Conservation (phyloP, 345 rosid genomes). For the Geranium rotundifolium region DNA sequence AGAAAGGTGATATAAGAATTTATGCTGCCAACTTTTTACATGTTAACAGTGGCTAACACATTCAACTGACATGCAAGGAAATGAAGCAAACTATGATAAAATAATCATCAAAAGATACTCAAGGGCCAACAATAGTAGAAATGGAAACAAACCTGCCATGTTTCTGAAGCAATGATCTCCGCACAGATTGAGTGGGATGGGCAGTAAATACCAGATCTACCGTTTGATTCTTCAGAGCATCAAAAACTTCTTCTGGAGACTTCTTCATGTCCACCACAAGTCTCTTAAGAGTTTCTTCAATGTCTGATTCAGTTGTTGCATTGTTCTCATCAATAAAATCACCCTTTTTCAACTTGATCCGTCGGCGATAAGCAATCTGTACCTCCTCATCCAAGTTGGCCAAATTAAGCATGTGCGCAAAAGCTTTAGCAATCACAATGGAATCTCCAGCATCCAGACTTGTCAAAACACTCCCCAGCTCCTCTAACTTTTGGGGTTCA, state of each 20-base stretch:
- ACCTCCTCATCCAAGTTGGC: slow-evolving; percentile 98
- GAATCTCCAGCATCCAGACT: slow-evolving; percentile 96
- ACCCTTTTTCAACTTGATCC: slow-evolving; percentile 77
- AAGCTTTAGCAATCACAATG: slow-evolving; percentile 79
- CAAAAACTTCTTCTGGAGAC: slow-evolving; percentile 83
- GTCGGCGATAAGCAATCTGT: slow-evolving; percentile 79
- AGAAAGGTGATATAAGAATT: neutral
- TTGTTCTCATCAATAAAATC: slow-evolving; percentile 77
- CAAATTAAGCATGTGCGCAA: slow-evolving; percentile 93
- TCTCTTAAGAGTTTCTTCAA: slow-evolving; percentile 87
- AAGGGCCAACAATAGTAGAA: neutral
- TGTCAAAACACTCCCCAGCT: slow-evolving; percentile 71
- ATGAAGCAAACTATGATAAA: neutral
- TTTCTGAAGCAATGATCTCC: slow-evolving; percentile 95
- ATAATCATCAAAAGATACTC: too few species aligned
- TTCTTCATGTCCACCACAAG: slow-evolving; percentile 70
- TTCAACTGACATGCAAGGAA: neutral
- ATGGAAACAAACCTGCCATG: slow-evolving; percentile 57
- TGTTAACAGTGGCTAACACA: neutral
- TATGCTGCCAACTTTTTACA: neutral
- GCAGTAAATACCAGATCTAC: slow-evolving; percentile 97
- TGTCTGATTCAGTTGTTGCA: slow-evolving; percentile 88
- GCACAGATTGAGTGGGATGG: slow-evolving; percentile 95
- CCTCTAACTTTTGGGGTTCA: slow-evolving; percentile 67
- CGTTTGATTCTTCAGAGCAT: slow-evolving; percentile 90